Conservation (phyloP, 2,329 filamentous ascomycete genomes). For the Botryosphaeria agaves region DNA sequence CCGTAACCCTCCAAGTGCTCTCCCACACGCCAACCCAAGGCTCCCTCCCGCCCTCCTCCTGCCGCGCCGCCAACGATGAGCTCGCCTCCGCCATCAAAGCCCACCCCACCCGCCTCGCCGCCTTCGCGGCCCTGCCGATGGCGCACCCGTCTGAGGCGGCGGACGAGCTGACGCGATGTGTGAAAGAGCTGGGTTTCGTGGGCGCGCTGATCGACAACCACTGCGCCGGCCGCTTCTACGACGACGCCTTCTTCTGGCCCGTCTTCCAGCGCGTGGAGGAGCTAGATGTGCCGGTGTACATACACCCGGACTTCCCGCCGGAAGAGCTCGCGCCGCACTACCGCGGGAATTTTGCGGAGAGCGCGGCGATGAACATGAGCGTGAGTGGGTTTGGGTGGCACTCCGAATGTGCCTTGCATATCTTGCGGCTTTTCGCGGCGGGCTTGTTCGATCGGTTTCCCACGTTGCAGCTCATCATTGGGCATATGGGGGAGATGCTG, state of each 20-base stretch:
- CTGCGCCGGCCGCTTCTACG: conserved; percentile 22
- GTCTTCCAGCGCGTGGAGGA: conserved; percentile 23
- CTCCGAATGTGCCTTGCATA: background rate
- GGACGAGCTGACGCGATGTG: conserved; percentile 21
- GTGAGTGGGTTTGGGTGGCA: conserved; percentile 1
- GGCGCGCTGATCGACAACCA: conserved; percentile 31
- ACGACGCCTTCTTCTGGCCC: conserved; percentile 23
- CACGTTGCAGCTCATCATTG: conserved; percentile 14
- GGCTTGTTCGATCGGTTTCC: conserved; percentile 3
- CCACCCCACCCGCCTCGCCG: conserved; percentile 21
- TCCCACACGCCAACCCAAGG: conserved; percentile 11
- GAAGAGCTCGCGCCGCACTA: conserved; percentile 10
- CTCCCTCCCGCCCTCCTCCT: conserved; percentile 47
- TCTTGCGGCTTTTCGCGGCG: conserved; percentile 1
- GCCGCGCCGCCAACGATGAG: conserved; percentile 22
- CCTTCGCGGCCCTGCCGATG: conserved; percentile 26
- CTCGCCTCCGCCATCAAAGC: conserved; percentile 13
- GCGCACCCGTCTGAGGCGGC: conserved; percentile 17
- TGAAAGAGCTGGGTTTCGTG: conserved; percentile 27
- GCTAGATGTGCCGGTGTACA: conserved; percentile 25
- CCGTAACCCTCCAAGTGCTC: conserved; percentile 11
- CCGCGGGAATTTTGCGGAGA: conserved; percentile 13
- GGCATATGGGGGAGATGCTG: conserved; percentile 35
- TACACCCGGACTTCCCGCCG: conserved; percentile 22
- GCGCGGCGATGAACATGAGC: conserved; percentile 7